Conservation (phyloP, 129 eudicot genomes). For the Flaveria ramosissima region DNA sequence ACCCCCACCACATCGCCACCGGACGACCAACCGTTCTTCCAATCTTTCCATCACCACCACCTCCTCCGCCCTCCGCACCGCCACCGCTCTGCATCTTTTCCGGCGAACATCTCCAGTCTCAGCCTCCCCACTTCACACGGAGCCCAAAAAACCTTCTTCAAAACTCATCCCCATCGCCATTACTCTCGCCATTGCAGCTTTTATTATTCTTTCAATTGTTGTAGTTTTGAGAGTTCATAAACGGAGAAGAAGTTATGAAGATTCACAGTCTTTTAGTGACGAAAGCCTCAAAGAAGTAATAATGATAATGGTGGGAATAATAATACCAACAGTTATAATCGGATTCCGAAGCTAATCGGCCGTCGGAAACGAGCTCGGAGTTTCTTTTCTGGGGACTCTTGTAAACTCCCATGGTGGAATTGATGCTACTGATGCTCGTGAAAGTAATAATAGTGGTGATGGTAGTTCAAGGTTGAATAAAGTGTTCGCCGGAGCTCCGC, state of each 20-base stretch:
- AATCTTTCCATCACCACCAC: too few relatives aligned
- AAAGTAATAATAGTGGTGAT: neutral
- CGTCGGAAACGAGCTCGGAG: conserved; percentile 73
- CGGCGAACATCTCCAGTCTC: too few relatives aligned
- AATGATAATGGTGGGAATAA: conserved; percentile 3
- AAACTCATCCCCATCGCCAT: too few relatives aligned
- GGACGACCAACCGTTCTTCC: too few relatives aligned
- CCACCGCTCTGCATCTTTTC: too few relatives aligned
- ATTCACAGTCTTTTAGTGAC: conserved; percentile 23
- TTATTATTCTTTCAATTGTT: too few relatives aligned
- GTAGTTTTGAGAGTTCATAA: conserved; percentile 41
- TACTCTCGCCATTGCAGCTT: too few relatives aligned
- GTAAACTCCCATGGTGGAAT: conserved; percentile 50
- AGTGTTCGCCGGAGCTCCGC: conserved; percentile 83
- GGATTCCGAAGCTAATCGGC: conserved; percentile 49
- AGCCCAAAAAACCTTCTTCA: too few relatives aligned
- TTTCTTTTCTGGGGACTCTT: conserved; percentile 69
- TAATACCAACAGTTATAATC: conserved; percentile 10
- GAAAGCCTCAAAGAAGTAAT: conserved; percentile 39
- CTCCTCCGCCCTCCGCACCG: too few relatives aligned
- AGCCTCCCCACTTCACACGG: too few relatives aligned
- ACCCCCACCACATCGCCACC: too few relatives aligned
- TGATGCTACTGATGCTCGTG: conserved; percentile 1
- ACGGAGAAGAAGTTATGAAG: conserved; percentile 7
- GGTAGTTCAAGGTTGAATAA: conserved; percentile 30